phyloP scores from a whole-genome alignment of 164 flowering plant genomes.

The Aristolochia contorta region DNA sequence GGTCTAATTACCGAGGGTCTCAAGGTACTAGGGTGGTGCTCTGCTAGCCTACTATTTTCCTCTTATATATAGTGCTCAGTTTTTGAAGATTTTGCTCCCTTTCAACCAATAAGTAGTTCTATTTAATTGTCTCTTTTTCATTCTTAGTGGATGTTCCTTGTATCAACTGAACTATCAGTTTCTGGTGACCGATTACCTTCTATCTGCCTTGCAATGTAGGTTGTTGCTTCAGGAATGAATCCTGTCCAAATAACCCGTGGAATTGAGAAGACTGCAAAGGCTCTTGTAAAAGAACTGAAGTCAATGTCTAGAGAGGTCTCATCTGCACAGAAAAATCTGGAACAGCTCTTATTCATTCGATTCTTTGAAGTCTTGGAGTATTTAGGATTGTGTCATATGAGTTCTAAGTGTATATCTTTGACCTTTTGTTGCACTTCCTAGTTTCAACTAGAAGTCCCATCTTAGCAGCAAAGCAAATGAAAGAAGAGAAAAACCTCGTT shows the following conservation, averaged over 20 bases:
- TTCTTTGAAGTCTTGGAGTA: too few relatives aligned
- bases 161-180: not conserved
- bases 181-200: not conserved
- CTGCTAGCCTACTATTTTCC: not conserved
- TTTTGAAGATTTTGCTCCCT: not conserved
- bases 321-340: not conserved
- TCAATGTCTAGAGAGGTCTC: constrained; percentile 75
- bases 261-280: constrained; percentile 69
- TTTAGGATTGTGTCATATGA: too few relatives aligned
- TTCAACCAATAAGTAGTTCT: not conserved
- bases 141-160: not conserved
- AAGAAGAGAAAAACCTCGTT: not conserved
- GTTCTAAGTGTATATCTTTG: too few relatives aligned
- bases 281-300: constrained; percentile 71
- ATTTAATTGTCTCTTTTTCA: not conserved
- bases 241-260: constrained; percentile 80
- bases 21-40: constrained; percentile 39
- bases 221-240: constrained; percentile 68
- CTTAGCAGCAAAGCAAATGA: not conserved
- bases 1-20: constrained; percentile 78
- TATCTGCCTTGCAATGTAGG: constrained; percentile 21
- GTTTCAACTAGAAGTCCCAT: too few relatives aligned
- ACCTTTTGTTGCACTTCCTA: too few relatives aligned
- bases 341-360: too few relatives aligned
- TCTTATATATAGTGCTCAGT: not conserved